Evolutionary conservation across 2,329 filamentous ascomycete species (phyloP).

Genomic region (Arthrobotrys pseudoclavata): DNA sequence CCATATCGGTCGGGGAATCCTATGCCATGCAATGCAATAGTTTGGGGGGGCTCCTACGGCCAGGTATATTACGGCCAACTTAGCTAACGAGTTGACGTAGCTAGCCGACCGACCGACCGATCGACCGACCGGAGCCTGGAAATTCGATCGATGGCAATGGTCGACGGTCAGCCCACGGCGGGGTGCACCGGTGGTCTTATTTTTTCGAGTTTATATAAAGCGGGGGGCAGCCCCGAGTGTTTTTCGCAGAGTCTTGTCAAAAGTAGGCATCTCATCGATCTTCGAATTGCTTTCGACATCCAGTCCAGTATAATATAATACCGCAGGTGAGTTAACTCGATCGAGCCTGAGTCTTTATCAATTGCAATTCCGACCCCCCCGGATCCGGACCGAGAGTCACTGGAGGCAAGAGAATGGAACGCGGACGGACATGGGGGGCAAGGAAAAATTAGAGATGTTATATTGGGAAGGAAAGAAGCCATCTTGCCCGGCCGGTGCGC

Average conservation of each 20-base stretch:
- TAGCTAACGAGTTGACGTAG: constrained; percentile 14
- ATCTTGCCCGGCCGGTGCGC: constrained; percentile 11
- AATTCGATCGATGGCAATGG: neutral
- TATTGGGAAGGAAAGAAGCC: neutral
- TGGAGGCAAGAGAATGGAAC: neutral
- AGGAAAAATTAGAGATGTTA: too few species aligned
- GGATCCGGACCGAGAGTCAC: neutral
- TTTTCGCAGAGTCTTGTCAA: neutral
- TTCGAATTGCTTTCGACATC: neutral
- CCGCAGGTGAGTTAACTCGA: constrained; percentile 4
- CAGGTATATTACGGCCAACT: too few species aligned
- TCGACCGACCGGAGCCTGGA: neutral
- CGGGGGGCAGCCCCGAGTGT: constrained; percentile 7
- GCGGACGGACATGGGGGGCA: constrained; percentile 7
- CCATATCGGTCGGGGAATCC: constrained; percentile 15
- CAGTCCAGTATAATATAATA: neutral
- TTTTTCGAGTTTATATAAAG: constrained; percentile 11
- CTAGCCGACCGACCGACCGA: constrained; percentile 10
- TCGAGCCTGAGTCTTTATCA: neutral
- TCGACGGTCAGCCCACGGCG: neutral
- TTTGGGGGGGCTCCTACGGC: neutral
- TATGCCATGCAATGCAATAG: neutral
- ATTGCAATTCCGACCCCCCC: neutral
- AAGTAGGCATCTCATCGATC: neutral
- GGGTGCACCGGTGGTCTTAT: neutral